Base-by-base conservation (phyloP, 192 early-diverging fungal species). In the Allomyces javanicus region DNA sequence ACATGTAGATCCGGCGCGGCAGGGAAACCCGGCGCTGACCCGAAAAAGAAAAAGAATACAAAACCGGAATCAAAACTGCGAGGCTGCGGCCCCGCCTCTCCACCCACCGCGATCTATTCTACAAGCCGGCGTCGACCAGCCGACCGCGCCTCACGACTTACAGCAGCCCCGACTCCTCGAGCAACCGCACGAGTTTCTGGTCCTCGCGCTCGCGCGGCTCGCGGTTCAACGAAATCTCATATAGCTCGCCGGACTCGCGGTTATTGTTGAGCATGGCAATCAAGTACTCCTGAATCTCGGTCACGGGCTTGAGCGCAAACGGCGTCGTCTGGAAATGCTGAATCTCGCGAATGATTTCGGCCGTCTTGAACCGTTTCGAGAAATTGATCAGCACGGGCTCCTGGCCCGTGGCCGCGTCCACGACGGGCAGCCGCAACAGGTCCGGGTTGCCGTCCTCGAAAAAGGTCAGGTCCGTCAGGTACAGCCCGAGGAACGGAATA, bases 291-390 rank as follows among this genome's bases (percentile, higher is more conserved):
- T 94, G 89, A 62, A 96, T 80, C 75, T 93, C 89, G 7, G 82
- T 79, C 6, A 96, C 92, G 10, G 79, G 66, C 4, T 79, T 87
- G 25, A 94, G 68, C 64, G 81, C 76, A 72, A 91, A 96, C 61
- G 87, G 84, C 7, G 80, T 79, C 63, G 84, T 86, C 74, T 93
- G 91, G 72, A 89, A 94, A 75, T 91, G 87, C 71, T 92, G 89
- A 63, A 93, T 81, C 62, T 93, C 88, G 25, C 84, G 85, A 69
- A 96, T 85, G 22, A 92, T 87, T 64, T 90, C 87, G 0, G 89
- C 90, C 0, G 87, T 89, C 74, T 89, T 91, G 75, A 82, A 82
- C 44, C 87, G 83, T 73, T 94, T 94, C 67, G 81, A 77, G 75
- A 95, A 93, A 76, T 96, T 96, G 79, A 96, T 91, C 45, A 95